Conservation (phyloP, 441 rosid species). For the Pelargonium myrrhifolium region DNA sequence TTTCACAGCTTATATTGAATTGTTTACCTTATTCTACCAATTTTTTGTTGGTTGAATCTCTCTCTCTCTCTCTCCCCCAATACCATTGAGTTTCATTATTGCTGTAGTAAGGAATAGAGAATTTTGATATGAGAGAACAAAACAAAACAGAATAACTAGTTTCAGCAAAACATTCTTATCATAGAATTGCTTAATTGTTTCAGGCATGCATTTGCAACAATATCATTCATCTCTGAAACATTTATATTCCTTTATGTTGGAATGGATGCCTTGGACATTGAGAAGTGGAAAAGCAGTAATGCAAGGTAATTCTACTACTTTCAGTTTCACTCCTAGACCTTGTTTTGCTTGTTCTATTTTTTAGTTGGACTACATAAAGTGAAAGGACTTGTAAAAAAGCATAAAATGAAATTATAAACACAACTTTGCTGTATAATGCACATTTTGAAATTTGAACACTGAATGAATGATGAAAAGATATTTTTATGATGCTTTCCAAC, state of each 20-base stretch:
- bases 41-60: background rate
- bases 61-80: no score
- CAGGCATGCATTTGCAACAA: conserved; percentile 1
- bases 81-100: background rate
- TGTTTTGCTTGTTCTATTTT: background rate
- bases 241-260: conserved; percentile 2
- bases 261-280: background rate
- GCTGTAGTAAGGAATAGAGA: background rate
- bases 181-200: background rate
- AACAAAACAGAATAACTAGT: background rate
- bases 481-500: background rate
- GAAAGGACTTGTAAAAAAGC: background rate
- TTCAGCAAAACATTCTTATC: background rate
- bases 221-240: background rate
- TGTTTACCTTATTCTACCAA: background rate
- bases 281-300: background rate
- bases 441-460: background rate
- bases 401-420: background rate
- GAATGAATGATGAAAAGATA: background rate
- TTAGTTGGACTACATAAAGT: background rate
- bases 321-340: background rate
- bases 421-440: background rate
- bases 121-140: background rate
- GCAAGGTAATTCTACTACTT: background rate
- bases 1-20: background rate